Percentiles rank a stretch among this genome's conserved stretches.
phyloP scores from a whole-genome alignment of 1,284 basidiomycete species.

The Fistulinella cinereoalba region DNA sequence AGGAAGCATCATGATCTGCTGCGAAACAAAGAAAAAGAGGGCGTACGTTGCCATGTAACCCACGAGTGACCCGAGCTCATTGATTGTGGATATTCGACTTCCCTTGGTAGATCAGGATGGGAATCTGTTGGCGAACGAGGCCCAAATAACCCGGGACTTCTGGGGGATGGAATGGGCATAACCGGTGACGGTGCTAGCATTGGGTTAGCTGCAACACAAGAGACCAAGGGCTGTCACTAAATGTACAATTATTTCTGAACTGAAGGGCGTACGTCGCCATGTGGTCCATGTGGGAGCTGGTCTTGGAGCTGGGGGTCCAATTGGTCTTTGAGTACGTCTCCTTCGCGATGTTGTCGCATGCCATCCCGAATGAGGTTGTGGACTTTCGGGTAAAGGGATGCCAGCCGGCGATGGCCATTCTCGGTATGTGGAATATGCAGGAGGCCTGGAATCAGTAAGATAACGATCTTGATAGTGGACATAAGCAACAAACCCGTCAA shows the following conservation, averaged over 20 bases:
- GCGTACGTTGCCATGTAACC: slow-evolving; percentile 66
- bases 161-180: slow-evolving; percentile 30
- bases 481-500: slow-evolving; percentile 50
- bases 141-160: slow-evolving; percentile 57
- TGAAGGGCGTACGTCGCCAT: slow-evolving; percentile 57
- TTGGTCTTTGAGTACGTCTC: slow-evolving; percentile 37
- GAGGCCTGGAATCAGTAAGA: slow-evolving; percentile 37
- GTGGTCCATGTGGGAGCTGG: slow-evolving; percentile 51
- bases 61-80: slow-evolving; percentile 39
- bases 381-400: slow-evolving; percentile 31
- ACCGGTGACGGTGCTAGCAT: slow-evolving; percentile 43
- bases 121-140: slow-evolving; percentile 49
- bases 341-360: slow-evolving; percentile 41
- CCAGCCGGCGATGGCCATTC: slow-evolving; percentile 37
- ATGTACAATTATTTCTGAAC: neutral
- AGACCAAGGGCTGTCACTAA: neutral
- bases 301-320: slow-evolving; percentile 33
- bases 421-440: slow-evolving; percentile 36
- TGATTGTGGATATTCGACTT: neutral
- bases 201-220: slow-evolving; percentile 40
- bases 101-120: neutral
- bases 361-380: slow-evolving; percentile 51
- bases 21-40: slow-evolving; percentile 1
- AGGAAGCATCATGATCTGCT: too few relatives aligned
- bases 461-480: neutral